phyloP scores from a whole-genome alignment of 2,329 filamentous ascomycete genomes.

The Pseudogymnoascus sp. region DNA sequence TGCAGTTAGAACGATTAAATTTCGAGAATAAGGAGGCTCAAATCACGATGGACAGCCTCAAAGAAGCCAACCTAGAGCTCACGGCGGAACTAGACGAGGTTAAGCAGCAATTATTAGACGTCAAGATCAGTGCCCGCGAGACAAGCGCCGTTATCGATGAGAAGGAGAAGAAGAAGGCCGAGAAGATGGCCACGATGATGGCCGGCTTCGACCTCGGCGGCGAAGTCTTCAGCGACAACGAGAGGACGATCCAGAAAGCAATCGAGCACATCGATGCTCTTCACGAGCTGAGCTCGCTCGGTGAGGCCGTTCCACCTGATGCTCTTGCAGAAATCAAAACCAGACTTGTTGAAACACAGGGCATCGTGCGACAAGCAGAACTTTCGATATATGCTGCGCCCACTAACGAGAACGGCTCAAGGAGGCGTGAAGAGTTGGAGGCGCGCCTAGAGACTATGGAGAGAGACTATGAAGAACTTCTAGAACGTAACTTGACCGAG shows the following conservation, averaged over 20 bases:
- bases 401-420: slow-evolving; percentile 54
- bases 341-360: slow-evolving; percentile 79
- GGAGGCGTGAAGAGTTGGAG: slow-evolving; percentile 69
- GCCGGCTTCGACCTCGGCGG: slow-evolving; percentile 91
- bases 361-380: slow-evolving; percentile 86
- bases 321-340: slow-evolving; percentile 70
- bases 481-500: slow-evolving; percentile 70
- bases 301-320: slow-evolving; percentile 73
- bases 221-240: slow-evolving; percentile 89
- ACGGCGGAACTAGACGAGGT: slow-evolving; percentile 88
- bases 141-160: slow-evolving; percentile 77
- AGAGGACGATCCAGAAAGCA: slow-evolving; percentile 72
- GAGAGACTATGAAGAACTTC: slow-evolving; percentile 72
- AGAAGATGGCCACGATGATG: slow-evolving; percentile 99
- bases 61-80: slow-evolving; percentile 90
- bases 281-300: slow-evolving; percentile 65
- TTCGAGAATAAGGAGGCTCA: slow-evolving; percentile 96
- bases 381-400: slow-evolving; percentile 63
- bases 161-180: no score
- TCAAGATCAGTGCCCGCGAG: slow-evolving; percentile 94
- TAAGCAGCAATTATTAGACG: slow-evolving; percentile 91
- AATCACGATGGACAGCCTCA: slow-evolving; percentile 95
- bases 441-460: slow-evolving; percentile 65
- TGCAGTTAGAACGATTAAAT: slow-evolving; percentile 90
- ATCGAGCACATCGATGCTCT: slow-evolving; percentile 77